Evolutionary conservation across 2,329 filamentous ascomycete species (phyloP).

Genomic region (Pseudogymnoascus sp.): DNA sequence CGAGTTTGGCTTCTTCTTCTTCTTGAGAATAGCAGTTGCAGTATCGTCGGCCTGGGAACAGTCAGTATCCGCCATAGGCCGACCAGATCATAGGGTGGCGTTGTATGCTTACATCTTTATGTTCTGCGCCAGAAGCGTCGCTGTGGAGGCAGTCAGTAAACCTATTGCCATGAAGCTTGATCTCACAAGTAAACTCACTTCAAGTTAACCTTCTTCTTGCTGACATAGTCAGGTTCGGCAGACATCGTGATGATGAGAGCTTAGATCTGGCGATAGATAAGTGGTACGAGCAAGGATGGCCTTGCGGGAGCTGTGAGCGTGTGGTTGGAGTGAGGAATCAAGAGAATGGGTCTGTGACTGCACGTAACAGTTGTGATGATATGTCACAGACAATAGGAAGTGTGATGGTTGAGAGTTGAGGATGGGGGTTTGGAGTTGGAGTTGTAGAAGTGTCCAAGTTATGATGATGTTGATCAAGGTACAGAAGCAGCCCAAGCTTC

Average conservation of each 20-base stretch:
- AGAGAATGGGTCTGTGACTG: slow-evolving; percentile 1
- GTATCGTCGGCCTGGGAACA: slow-evolving; percentile 69
- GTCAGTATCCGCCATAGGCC: slow-evolving; percentile 28
- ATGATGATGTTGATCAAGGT: slow-evolving; percentile 8
- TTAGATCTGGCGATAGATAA: slow-evolving; percentile 9
- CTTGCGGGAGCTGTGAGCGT: background rate
- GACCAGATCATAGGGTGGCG: slow-evolving; percentile 23
- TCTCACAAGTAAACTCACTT: slow-evolving; percentile 46
- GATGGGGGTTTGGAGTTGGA: background rate
- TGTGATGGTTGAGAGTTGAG: slow-evolving; percentile 1
- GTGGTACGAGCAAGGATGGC: slow-evolving; percentile 8
- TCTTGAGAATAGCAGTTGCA: slow-evolving; percentile 94
- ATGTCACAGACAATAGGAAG: background rate
- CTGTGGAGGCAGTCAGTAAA: slow-evolving; percentile 43
- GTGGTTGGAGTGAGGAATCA: background rate
- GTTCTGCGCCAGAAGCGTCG: slow-evolving; percentile 81
- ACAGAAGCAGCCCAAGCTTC: slow-evolving; percentile 4
- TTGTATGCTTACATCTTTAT: slow-evolving; percentile 60
- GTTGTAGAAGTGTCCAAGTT: slow-evolving; percentile 8
- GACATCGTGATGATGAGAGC: slow-evolving; percentile 51
- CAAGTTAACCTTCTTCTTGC: slow-evolving; percentile 78
- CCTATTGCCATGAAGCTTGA: slow-evolving; percentile 3
- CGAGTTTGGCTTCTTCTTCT: slow-evolving; percentile 99
- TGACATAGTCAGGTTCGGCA: slow-evolving; percentile 51
- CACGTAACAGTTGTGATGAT: slow-evolving; percentile 6